Percentiles rank a stretch among this genome's conserved stretches.
phyloP scores from a whole-genome alignment of 768 basidiomycete genomes.

The Clathrus columnatus region DNA sequence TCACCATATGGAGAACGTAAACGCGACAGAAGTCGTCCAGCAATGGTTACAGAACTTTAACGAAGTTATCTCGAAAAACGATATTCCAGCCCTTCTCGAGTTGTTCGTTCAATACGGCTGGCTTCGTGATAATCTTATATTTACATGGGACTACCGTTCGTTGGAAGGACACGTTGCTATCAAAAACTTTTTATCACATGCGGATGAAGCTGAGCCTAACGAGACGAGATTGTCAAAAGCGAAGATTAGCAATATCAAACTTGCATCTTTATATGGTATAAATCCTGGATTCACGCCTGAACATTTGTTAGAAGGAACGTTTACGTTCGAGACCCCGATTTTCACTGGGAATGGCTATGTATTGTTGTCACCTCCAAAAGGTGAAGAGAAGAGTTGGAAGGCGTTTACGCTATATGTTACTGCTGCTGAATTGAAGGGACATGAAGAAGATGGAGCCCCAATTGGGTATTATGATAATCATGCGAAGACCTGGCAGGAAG shows the following conservation, averaged over 20 bases:
- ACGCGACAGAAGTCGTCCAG: not conserved
- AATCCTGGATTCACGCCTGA: conserved; percentile 8
- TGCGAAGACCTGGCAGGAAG: conserved; percentile 15
- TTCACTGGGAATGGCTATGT: conserved; percentile 28
- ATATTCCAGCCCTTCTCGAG: conserved; percentile 17
- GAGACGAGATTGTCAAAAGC: conserved; percentile 10
- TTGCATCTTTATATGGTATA: conserved; percentile 20
- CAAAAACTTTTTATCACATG: conserved; percentile 22
- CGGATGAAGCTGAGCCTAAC: conserved; percentile 9
- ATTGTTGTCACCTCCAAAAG: conserved; percentile 19
- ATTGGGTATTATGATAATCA: conserved; percentile 14
- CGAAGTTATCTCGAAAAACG: conserved; percentile 13
- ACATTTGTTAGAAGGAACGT: conserved; percentile 25
- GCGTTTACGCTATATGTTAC: conserved; percentile 28
- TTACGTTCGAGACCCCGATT: conserved; percentile 28
- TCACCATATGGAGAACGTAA: not conserved
- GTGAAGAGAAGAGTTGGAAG: conserved; percentile 23
- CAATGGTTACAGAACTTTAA: conserved; percentile 24
- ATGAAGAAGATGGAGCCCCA: conserved; percentile 18
- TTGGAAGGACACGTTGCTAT: conserved; percentile 29
- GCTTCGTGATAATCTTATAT: conserved; percentile 34
- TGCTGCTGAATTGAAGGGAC: conserved; percentile 27
- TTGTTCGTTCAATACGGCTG: conserved; percentile 29
- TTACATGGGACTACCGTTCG: conserved; percentile 36
- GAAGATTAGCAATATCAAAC: conserved; percentile 20